phyloP scores from a whole-genome alignment of 148 eudicot species.

The Rhododendron williamsianum region DNA sequence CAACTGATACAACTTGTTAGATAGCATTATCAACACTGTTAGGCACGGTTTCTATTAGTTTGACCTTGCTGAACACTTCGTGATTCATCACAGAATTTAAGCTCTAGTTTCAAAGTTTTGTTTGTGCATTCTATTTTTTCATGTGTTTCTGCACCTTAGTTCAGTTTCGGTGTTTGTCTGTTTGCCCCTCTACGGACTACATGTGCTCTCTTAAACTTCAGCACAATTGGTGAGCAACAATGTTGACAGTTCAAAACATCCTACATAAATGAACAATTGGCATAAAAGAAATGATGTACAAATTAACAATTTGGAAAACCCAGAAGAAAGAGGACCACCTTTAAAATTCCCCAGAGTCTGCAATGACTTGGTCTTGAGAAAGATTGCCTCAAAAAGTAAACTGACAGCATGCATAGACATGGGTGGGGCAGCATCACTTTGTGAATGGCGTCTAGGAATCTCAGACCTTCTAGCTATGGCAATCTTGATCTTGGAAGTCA shows the following conservation, averaged over 20 bases:
- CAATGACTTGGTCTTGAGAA: constrained; percentile 72
- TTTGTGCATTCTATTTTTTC: not conserved
- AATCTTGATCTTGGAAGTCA: constrained; percentile 55
- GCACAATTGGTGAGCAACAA: not conserved
- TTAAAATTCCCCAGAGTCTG: constrained; percentile 60
- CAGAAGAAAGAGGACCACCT: constrained; percentile 41
- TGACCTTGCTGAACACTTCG: not conserved
- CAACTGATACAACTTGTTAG: not conserved
- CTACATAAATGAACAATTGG: not conserved
- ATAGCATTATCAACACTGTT: not conserved
- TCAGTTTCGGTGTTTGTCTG: not conserved
- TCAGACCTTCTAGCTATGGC: constrained; percentile 51
- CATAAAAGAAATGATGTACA: not conserved
- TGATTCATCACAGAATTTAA: not conserved
- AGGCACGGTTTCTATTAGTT: not conserved
- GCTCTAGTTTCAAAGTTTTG: not conserved
- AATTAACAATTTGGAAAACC: not conserved
- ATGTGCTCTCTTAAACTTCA: not conserved
- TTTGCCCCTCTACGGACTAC: not conserved
- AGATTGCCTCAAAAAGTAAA: constrained; percentile 77
- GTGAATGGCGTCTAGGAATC: constrained; percentile 34
- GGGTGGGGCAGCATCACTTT: constrained; percentile 41
- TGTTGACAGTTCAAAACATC: not conserved
- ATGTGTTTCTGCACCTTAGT: not conserved
- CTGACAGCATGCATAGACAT: constrained; percentile 64